Percentiles rank a stretch among this genome's conserved stretches.
These are phyloP conservation scores for Rhynchosporium agropyri DNA, from an alignment of 2,329 filamentous ascomycete species.

Conservation along the genomic window DNA sequence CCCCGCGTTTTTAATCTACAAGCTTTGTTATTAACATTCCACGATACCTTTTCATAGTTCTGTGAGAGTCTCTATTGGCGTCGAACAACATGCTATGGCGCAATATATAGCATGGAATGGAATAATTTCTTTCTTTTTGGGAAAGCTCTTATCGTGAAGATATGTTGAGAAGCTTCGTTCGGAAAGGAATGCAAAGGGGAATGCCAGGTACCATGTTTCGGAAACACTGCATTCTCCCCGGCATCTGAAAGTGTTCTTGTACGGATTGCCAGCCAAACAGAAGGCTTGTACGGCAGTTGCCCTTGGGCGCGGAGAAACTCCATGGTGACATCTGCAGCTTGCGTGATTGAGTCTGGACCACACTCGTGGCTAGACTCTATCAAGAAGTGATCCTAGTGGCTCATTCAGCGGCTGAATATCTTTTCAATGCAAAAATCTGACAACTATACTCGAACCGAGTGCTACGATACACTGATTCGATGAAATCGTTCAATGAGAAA, in stretches of 20 bases:
- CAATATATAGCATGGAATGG: not conserved
- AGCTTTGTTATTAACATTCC: not conserved
- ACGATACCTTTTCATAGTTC: not conserved
- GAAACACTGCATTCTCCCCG: not conserved
- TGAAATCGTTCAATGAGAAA: conserved; percentile 8
- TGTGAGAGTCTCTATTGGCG: conserved; percentile 6
- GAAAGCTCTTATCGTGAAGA: too few species aligned
- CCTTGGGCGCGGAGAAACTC: conserved; percentile 8
- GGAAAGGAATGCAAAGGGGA: too few species aligned
- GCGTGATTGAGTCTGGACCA: conserved; percentile 27
- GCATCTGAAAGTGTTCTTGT: conserved; percentile 4
- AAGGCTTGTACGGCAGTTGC: conserved; percentile 13
- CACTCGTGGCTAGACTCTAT: conserved; percentile 18
- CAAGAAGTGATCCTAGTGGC: conserved; percentile 24
- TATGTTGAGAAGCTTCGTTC: too few species aligned
- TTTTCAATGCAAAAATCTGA: conserved; percentile 25
- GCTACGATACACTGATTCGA: conserved; percentile 3
- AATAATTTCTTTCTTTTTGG: not conserved
- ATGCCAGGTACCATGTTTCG: not conserved
- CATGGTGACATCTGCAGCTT: conserved; percentile 18
- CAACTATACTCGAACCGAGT: conserved; percentile 44
- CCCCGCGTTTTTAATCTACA: conserved; percentile 27
- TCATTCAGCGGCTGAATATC: conserved; percentile 29
- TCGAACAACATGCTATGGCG: not conserved
- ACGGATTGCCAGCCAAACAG: conserved; percentile 16